A percentile compares a stretch with the other conserved stretches of the same genome.
Conservation (phyloP, 345 rosid genomes). For the Ceriops decandra region DNA sequence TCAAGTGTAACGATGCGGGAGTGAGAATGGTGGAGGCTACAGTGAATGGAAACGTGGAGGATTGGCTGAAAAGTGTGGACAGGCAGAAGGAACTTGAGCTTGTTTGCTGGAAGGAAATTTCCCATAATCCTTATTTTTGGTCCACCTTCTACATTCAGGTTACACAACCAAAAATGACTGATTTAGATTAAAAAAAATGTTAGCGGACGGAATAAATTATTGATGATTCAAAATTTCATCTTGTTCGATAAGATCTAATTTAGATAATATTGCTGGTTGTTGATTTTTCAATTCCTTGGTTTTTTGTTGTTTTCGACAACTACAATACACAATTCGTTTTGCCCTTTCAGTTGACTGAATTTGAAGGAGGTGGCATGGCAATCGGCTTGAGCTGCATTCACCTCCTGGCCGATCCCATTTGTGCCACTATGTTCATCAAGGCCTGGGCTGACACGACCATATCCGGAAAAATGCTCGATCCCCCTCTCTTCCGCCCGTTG, state of each 20-base stretch:
- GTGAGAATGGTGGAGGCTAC: slow-evolving; percentile 63
- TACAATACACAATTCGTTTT: neutral
- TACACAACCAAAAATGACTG: neutral
- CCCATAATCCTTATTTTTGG: slow-evolving; percentile 58
- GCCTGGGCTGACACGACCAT: slow-evolving; percentile 71
- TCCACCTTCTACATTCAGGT: slow-evolving; percentile 77
- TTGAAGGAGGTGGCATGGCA: slow-evolving; percentile 70
- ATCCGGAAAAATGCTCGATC: slow-evolving; percentile 28
- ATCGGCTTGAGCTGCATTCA: slow-evolving; percentile 72
- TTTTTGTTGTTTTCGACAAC: too few relatives aligned
- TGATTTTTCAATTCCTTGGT: too few relatives aligned
- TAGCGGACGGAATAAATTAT: too few relatives aligned
- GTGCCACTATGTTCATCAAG: slow-evolving; percentile 51
- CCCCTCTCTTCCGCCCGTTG: slow-evolving; percentile 47
- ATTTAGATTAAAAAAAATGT: neutral
- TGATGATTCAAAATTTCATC: too few relatives aligned
- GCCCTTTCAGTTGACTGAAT: slow-evolving; percentile 57
- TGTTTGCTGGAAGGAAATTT: slow-evolving; percentile 71
- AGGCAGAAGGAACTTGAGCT: slow-evolving; percentile 59
- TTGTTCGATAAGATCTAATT: too few relatives aligned
- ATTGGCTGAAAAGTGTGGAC: slow-evolving; percentile 49
- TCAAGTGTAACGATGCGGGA: slow-evolving; percentile 74
- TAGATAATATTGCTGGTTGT: too few relatives aligned
- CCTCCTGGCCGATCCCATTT: slow-evolving; percentile 55
- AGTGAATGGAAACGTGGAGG: slow-evolving; percentile 48